Evolutionary conservation across 805 yeast species (phyloP), one percentile per base, ranked within the genome.

Genomic region (Debaryomyces prosopidis): DNA sequence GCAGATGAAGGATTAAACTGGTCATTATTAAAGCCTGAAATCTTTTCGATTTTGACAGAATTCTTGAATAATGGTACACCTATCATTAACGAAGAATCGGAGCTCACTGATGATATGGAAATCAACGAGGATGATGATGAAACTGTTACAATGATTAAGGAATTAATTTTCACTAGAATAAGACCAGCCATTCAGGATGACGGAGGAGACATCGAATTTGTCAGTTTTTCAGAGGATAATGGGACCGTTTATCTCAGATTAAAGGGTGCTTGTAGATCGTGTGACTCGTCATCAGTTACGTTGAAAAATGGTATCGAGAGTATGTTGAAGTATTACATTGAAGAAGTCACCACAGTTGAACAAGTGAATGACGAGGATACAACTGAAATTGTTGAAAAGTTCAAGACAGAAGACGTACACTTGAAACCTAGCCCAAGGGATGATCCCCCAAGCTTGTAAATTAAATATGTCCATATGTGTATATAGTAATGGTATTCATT

Each of bases 181-280:
- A 75, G 86, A 59, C 89, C 99, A 1, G 97, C 98, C 1, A 90
- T 94, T 46, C 96, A 90, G 69, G 99, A 94, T 59, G 99, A 94
- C 59, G 99, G 99, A 50, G 99, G 89, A 4, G 89, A 84, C 57
- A 77, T 84, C 37, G 87, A 82, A 54, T 84, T 82, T 63, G 81
- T 84, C 28, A 69, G 71, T 1, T 83, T 84, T 56, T 53, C 51
- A 15, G 82, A 80, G 49, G 75, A 75, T 6, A 58, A 69, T 2
- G 89, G 89, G 7, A 73, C 77, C 0, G 88, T 83, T 1, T 74
- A 68, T 44, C 71, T 84, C 54, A 77, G 77, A 59, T 69, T 84
- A 42, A 77, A 77, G 60, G 89, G 89, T 27, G 89, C 89, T 1
- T 84, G 89, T 59, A 75, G 87, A 57, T 79, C 86, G n/a, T 84